Base-by-base conservation (phyloP, 225 moss, liverwort and hornwort genomes). In the Polytrichum formosum region DNA sequence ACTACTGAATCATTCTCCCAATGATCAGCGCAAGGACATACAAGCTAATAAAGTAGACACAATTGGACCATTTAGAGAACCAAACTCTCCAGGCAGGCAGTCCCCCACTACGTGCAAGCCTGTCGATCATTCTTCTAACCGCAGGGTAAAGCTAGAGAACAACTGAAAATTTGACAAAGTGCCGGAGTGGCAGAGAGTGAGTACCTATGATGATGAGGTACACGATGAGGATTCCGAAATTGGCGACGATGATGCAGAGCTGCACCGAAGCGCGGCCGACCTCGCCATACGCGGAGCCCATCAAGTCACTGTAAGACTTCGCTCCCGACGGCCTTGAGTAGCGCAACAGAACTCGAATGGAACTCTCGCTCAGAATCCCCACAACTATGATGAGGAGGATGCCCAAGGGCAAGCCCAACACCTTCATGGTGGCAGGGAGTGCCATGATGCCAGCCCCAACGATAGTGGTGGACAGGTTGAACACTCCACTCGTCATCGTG, bases 381-480 rank as follows among this genome's bases (percentile, higher is more conserved):
- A 85, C 76, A 9, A 97, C 3, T 7, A 90, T 55, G 54, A 97
- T 88, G 55, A 82, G 78, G 58, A 88, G 9, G 60, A 97, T 80
- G 10, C 92, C 94, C 9, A 94, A 69, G 28, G 94, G 92, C 74
- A 97, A 75, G 54, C 97, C 97, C 64, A 94, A 70, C 31, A 94
- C 94, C 83, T 89, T 90, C 86, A 97, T 86, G n/a, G 89, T 88
- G 68, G 96, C 96, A 2, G 96, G 96, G 13, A 97, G 77, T 10
- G 91, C 89, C 88, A 88, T 88, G 25, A 96, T 96, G 26, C 96
- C 93, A 19, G 96, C 96, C 26, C 96, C 96, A n/a, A 96, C 92
- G 9, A 93, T 83, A 55, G 96, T 96, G 7, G 93, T 96, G 56
- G 96, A 92, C 22, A 96, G 77, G 72, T 96, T 96, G 71, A 96